Conservation (phyloP, 2,329 filamentous ascomycete species). For the Aspergillus sp. region DNA sequence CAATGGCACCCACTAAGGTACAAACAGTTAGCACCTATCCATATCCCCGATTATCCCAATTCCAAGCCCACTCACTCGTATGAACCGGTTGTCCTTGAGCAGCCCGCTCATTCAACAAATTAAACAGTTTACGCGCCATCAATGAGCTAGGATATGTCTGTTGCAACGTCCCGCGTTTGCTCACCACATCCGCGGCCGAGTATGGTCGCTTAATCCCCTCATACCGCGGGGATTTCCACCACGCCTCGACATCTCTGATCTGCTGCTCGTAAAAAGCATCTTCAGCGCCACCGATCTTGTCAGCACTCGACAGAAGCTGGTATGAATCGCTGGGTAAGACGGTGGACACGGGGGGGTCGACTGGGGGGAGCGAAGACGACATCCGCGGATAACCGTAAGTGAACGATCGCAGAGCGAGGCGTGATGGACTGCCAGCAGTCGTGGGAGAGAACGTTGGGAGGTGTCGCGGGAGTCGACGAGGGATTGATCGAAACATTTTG, state of each 20-base stretch:
- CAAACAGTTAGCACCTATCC: constrained; percentile 6
- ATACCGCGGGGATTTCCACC: constrained; percentile 83
- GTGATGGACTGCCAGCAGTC: constrained; percentile 16
- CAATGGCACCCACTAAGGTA: constrained; percentile 82
- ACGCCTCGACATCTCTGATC: constrained; percentile 74
- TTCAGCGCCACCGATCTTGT: constrained; percentile 73
- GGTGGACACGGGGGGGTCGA: constrained; percentile 56
- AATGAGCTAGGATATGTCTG: constrained; percentile 86
- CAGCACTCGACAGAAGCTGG: constrained; percentile 70
- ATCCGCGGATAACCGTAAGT: constrained; percentile 42
- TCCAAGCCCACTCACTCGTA: constrained; percentile 56
- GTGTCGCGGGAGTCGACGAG: constrained; percentile 32
- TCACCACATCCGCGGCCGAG: constrained; percentile 81
- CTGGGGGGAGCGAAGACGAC: constrained; percentile 45
- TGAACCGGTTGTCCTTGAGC: constrained; percentile 82
- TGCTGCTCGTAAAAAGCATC: constrained; percentile 80
- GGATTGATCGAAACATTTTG: constrained; percentile 30
- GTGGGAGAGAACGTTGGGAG: constrained; percentile 12
- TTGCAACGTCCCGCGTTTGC: constrained; percentile 80
- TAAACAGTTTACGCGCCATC: constrained; percentile 92
- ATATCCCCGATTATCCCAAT: background rate
- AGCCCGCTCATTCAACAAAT: constrained; percentile 71
- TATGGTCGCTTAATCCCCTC: constrained; percentile 89
- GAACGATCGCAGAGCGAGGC: constrained; percentile 26
- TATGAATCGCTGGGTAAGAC: constrained; percentile 67